Evolutionary conservation across 2,329 filamentous ascomycete species (phyloP), one percentile per base, ranked within the genome.

Genomic region (Pyrenochaeta sp.): DNA sequence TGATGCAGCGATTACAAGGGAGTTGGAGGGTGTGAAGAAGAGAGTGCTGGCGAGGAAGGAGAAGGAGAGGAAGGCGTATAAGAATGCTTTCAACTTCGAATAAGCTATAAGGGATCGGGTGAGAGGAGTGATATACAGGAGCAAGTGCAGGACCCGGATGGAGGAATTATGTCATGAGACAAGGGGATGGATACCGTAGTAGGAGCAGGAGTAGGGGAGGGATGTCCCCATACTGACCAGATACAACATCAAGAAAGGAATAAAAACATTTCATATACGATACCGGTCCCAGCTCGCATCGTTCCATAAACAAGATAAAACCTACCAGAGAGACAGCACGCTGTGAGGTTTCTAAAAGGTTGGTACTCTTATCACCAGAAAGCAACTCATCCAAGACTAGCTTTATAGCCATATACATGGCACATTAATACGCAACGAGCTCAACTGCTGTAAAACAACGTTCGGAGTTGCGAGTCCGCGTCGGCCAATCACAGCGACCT

Each of bases 61-160:
- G 76, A 96, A 93, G 86, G 92, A 97, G 83, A 96, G 93, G 86
- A 92, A 91, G 68, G 90, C 90, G 5, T 96, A 94, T 77, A 91
- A 90, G 82, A 98, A 96, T 82, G 95, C 96, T 80, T 98, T 98
- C 75, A 71, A 77, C 61, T 77, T 77, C 55, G 59, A 59, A 2
- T 44, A 27, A 30, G 25, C 24, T 6, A n/a, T 24, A 53, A 24
- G 34, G 22, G n/a, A 27, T 15, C 2, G 7, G 42, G 42, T 27
- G 13, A 4, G 15, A 13, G 13, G 15, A 6, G 36, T n/a, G 36
- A 39, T 19, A 39, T 19, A 5, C 3, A 19, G 4, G 36, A 39
- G 36, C 13, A 19, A 6, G 13, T 19, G 36, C 5, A 5, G 15
- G 36, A 19, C 6, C 34, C 12, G 36, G 15, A 39, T 15, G 34